phyloP scores from a whole-genome alignment of 768 basidiomycete genomes.

The Calocybe indica region DNA sequence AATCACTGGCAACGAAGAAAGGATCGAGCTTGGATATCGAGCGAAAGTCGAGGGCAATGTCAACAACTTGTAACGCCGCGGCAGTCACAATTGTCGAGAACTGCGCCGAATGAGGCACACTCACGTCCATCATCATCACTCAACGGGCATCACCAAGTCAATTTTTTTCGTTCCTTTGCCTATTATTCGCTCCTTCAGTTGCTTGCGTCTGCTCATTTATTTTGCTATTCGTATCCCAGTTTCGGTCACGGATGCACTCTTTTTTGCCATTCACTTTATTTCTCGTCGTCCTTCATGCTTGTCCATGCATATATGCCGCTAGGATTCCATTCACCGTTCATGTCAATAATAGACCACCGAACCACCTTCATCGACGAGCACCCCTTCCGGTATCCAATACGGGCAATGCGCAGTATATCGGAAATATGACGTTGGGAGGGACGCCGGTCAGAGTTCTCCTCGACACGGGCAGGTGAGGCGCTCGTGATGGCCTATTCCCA shows the following conservation, averaged over 20 bases:
- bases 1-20: no score
- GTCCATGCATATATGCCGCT: conserved; percentile 25
- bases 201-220: conserved; percentile 13
- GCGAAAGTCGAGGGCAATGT: no score
- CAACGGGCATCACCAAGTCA: not conserved
- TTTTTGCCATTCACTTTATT: conserved; percentile 39
- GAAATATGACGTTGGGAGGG: conserved; percentile 66
- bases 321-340: conserved; percentile 34
- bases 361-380: conserved; percentile 23
- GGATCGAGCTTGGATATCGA: no score
- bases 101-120: not conserved
- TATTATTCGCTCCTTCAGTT: conserved; percentile 14
- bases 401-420: conserved; percentile 68
- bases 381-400: conserved; percentile 51
- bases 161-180: conserved; percentile 5
- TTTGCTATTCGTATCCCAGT: conserved; percentile 11
- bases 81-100: not conserved
- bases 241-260: conserved; percentile 25
- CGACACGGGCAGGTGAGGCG: conserved; percentile 68
- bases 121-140: not conserved
- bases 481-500: no score
- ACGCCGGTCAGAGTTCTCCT: conserved; percentile 52
- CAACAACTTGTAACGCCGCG: no score
- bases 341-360: conserved; percentile 15
- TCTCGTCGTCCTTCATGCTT: conserved; percentile 28